Evolutionary conservation across 768 basidiomycete species (phyloP).

Genomic region (Naganishia antarctica): DNA sequence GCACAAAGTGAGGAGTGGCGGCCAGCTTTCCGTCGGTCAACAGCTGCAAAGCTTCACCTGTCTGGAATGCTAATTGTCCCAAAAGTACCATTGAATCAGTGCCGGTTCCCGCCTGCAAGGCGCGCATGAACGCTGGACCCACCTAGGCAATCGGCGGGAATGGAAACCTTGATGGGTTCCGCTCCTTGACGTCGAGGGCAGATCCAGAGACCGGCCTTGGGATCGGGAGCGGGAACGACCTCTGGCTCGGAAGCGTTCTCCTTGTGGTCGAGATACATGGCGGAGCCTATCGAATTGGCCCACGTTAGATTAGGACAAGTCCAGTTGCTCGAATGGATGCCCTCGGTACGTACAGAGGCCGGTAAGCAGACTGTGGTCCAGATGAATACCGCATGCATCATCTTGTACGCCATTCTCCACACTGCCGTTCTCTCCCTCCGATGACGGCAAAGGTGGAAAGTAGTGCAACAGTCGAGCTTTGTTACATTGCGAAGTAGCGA

Average conservation of each 20-base stretch:
- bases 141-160: slow-evolving; percentile 58
- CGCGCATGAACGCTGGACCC: slow-evolving; percentile 7
- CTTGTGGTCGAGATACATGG: slow-evolving; percentile 69
- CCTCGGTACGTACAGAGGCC: slow-evolving; percentile 67
- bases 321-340: background rate
- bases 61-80: slow-evolving; percentile 69
- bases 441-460: slow-evolving; percentile 58
- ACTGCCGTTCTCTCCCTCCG: slow-evolving; percentile 17
- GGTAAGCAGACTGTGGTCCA: slow-evolving; percentile 77
- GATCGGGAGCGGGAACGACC: slow-evolving; percentile 63
- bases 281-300: slow-evolving; percentile 49
- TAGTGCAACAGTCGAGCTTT: slow-evolving; percentile 96
- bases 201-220: slow-evolving; percentile 83
- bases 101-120: too few relatives aligned
- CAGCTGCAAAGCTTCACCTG: slow-evolving; percentile 88
- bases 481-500: slow-evolving; percentile 70
- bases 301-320: background rate
- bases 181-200: slow-evolving; percentile 65
- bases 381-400: slow-evolving; percentile 91
- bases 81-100: background rate
- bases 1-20: slow-evolving; percentile 93
- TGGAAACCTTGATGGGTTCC: slow-evolving; percentile 71
- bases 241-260: slow-evolving; percentile 50
- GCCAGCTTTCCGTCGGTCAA: slow-evolving; percentile 73
- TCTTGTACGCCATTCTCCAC: slow-evolving; percentile 63